A percentile compares a stretch with the other conserved stretches of the same genome.
Conservation (phyloP, 139 green algal genomes). For the Coccomyxa sp. region DNA sequence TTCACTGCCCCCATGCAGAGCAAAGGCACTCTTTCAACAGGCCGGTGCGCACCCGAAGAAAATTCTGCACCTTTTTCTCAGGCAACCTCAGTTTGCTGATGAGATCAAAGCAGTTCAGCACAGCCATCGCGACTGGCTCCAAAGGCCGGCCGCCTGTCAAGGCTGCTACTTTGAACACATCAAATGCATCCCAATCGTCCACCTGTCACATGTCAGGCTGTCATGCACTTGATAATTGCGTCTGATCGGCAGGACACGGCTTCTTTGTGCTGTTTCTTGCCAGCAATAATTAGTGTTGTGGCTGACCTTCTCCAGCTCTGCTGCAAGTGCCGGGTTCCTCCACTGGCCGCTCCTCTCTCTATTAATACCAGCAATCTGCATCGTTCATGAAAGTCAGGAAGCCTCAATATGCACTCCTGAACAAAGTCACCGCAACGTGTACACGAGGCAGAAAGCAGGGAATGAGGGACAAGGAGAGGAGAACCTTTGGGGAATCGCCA, state of each 20-base stretch:
- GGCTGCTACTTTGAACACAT: slow-evolving; percentile 47
- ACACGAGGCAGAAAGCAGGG: not conserved
- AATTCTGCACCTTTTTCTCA: slow-evolving; percentile 10
- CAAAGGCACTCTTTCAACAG: not conserved
- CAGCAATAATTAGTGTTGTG: too few relatives aligned
- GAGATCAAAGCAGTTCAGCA: slow-evolving; percentile 35
- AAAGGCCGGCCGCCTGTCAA: slow-evolving; percentile 32
- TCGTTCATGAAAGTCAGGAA: too few relatives aligned
- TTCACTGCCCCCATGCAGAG: too few relatives aligned
- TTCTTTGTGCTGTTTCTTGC: too few relatives aligned
- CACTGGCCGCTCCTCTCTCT: not conserved
- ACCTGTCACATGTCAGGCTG: slow-evolving; percentile 26
- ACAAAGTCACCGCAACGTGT: not conserved
- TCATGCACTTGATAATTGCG: not conserved
- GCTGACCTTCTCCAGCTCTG: slow-evolving; percentile 4
- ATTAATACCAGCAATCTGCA: not conserved
- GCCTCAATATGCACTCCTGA: too few relatives aligned
- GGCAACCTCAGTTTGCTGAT: slow-evolving; percentile 36
- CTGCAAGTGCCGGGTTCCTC: not conserved
- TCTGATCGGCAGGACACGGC: too few relatives aligned
- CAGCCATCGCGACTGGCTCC: slow-evolving; percentile 26
- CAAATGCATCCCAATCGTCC: slow-evolving; percentile 50
- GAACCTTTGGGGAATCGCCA: slow-evolving; percentile 4
- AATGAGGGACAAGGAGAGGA: not conserved
- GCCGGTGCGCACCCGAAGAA: slow-evolving; percentile 9